These are phyloP conservation scores for Panellus pusillus DNA, from an alignment of 768 basidiomycete species.

Conservation along the genomic window DNA sequence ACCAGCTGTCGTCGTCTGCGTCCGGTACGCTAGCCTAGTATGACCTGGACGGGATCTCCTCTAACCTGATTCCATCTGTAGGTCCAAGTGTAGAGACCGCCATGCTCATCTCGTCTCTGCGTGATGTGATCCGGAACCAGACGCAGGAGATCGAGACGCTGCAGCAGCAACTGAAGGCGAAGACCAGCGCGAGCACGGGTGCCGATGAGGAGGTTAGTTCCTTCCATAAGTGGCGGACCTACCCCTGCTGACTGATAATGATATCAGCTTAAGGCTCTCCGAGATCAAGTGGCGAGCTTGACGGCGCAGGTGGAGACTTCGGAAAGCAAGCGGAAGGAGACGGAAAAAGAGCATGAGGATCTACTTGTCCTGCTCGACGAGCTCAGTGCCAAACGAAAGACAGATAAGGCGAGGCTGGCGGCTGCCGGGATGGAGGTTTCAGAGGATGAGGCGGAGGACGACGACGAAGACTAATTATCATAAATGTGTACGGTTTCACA, in stretches of 20 bases:
- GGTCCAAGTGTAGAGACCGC: constrained; percentile 75
- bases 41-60: not conserved
- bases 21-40: constrained; percentile 43
- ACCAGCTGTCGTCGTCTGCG: constrained; percentile 53
- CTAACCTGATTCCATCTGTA: constrained; percentile 21
- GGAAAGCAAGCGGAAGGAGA: constrained; percentile 71
- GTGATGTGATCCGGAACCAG: constrained; percentile 81
- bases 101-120: constrained; percentile 80
- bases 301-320: constrained; percentile 45
- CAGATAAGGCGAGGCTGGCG: constrained; percentile 78
- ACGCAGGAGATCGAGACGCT: constrained; percentile 75
- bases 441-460: constrained; percentile 86
- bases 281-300: constrained; percentile 46
- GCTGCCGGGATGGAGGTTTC: constrained; percentile 83
- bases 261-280: constrained; percentile 44
- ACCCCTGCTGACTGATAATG: too few relatives aligned
- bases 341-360: constrained; percentile 97
- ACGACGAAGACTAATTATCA: constrained; percentile 41
- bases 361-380: constrained; percentile 92
- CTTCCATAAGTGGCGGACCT: too few relatives aligned
- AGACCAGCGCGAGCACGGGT: constrained; percentile 19
- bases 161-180: constrained; percentile 57
- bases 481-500: not conserved
- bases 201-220: not conserved
- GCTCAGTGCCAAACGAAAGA: constrained; percentile 78